A percentile compares a stretch with the other conserved stretches of the same genome.
Conservation (phyloP, 805 yeast species). For the Nakazawaea ambrosiae region DNA sequence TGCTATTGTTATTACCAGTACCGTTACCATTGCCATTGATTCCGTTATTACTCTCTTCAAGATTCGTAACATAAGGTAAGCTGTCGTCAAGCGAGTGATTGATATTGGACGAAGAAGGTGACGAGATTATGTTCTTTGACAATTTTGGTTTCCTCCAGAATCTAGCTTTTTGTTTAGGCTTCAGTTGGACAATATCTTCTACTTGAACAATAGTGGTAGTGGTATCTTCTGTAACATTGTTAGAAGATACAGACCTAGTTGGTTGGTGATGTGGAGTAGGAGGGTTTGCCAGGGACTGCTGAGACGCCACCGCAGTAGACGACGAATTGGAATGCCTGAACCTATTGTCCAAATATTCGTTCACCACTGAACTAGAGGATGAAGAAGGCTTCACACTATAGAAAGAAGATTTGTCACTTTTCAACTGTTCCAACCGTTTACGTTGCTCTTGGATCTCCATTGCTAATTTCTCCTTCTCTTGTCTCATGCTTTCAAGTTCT, state of each 20-base stretch:
- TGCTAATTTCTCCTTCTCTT: constrained; percentile 38
- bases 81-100: neutral
- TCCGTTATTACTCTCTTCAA: no score
- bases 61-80: no score
- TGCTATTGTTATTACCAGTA: no score
- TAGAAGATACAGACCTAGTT: neutral
- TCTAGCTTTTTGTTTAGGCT: constrained; percentile 20
- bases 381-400: constrained; percentile 2
- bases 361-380: constrained; percentile 13
- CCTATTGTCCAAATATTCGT: constrained; percentile 4
- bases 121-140: constrained; percentile 8
- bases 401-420: constrained; percentile 5
- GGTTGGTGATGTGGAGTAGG: constrained; percentile 10
- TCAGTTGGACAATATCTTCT: constrained; percentile 10
- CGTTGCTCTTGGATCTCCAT: constrained; percentile 31
- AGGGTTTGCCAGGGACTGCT: constrained; percentile 1
- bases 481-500: constrained; percentile 46
- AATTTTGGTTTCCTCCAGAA: constrained; percentile 23
- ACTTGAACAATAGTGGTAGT: constrained; percentile 6
- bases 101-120: constrained; percentile 9
- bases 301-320: no score
- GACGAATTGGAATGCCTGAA: neutral
- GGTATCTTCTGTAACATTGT: neutral
- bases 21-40: no score
- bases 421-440: constrained; percentile 13